phyloP scores from a whole-genome alignment of 2,329 filamentous ascomycete species.

The Botrytis elliptica region DNA sequence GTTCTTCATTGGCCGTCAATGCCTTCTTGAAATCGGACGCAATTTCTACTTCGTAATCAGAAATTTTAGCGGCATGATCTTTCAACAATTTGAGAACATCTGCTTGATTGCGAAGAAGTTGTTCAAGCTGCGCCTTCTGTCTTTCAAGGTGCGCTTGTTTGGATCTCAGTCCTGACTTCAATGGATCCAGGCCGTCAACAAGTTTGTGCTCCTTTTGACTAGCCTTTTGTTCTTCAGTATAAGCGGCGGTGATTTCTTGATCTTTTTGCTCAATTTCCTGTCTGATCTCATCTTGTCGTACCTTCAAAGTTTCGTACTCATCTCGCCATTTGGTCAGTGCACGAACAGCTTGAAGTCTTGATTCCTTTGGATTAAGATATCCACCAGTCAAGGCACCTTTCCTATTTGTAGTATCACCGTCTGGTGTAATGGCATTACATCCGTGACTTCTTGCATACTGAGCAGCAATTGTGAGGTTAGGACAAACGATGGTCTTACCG shows the following conservation, averaged over 20 bases:
- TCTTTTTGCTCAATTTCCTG: slow-evolving; percentile 74
- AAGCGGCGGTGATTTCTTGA: slow-evolving; percentile 84
- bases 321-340: slow-evolving; percentile 71
- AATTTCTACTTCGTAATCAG: slow-evolving; percentile 76
- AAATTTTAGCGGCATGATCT: slow-evolving; percentile 71
- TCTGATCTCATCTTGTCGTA: slow-evolving; percentile 64
- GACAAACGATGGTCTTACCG: slow-evolving; percentile 91
- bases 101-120: slow-evolving; percentile 62
- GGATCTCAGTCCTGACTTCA: slow-evolving; percentile 72
- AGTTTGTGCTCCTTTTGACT: slow-evolving; percentile 76
- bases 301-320: slow-evolving; percentile 67
- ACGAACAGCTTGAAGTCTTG: slow-evolving; percentile 81
- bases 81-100: slow-evolving; percentile 74
- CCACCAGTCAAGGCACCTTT: slow-evolving; percentile 94
- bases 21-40: slow-evolving; percentile 89
- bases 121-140: slow-evolving; percentile 70
- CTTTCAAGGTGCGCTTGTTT: slow-evolving; percentile 75
- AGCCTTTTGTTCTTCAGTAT: slow-evolving; percentile 78
- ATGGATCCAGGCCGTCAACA: slow-evolving; percentile 77
- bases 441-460: slow-evolving; percentile 92
- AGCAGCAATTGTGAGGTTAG: slow-evolving; percentile 79
- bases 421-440: slow-evolving; percentile 88
- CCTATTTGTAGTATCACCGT: slow-evolving; percentile 93
- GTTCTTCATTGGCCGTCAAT: slow-evolving; percentile 78
- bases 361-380: slow-evolving; percentile 82